Conservation (phyloP, 2,329 filamentous ascomycete species). For the Cordyceps cateniannulata region DNA sequence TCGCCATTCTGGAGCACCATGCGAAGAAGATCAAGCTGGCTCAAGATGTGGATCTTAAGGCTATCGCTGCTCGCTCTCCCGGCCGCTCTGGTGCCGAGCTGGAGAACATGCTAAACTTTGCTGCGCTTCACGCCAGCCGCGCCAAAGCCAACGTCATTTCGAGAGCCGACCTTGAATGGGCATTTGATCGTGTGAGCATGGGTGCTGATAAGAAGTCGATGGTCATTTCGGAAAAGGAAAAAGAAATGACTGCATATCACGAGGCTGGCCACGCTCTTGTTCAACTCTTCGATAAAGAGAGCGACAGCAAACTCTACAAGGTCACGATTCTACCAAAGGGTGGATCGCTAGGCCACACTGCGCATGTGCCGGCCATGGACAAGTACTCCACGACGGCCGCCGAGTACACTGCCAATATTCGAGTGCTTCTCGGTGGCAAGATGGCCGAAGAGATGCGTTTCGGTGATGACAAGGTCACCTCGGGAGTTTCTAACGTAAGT, state of each 20-base stretch:
- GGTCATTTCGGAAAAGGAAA: constrained; percentile 88
- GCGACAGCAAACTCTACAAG: constrained; percentile 80
- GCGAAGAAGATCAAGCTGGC: constrained; percentile 82
- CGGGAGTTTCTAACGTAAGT: constrained; percentile 72
- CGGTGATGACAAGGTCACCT: constrained; percentile 84
- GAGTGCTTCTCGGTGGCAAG: constrained; percentile 77
- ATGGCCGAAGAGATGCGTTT: constrained; percentile 89
- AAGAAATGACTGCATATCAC: constrained; percentile 90
- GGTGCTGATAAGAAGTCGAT: constrained; percentile 86
- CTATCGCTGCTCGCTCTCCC: constrained; percentile 79
- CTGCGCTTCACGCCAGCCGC: constrained; percentile 89
- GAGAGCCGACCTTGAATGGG: constrained; percentile 86
- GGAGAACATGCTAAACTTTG: constrained; percentile 95
- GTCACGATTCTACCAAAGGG: constrained; percentile 94
- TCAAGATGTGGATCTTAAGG: constrained; percentile 72
- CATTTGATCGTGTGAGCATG: constrained; percentile 97
- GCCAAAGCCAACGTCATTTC: constrained; percentile 69
- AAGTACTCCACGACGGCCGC: constrained; percentile 82
- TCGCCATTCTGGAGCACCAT: constrained; percentile 90
- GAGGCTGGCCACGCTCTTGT: constrained; percentile 94
- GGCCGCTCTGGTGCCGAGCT: constrained; percentile 94
- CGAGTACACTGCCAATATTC: constrained; percentile 75
- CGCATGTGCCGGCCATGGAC: constrained; percentile 83
- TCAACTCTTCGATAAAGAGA: constrained; percentile 68
- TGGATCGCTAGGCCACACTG: constrained; percentile 77